Evolutionary conservation across 345 rosid species (phyloP).

Genomic region (Lepidium didymum): DNA sequence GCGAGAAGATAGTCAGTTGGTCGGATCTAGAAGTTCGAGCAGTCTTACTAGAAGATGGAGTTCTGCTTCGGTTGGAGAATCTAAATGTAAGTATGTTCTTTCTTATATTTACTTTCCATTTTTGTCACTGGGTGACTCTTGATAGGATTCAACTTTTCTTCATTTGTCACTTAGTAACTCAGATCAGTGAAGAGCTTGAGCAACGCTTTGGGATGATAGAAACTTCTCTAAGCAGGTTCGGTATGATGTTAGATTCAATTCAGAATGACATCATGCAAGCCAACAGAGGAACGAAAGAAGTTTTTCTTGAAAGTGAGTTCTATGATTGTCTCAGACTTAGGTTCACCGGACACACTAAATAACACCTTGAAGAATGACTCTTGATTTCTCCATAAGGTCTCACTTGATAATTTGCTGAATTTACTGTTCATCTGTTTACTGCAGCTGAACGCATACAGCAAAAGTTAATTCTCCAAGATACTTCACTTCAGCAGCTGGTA

Average conservation of each 20-base stretch:
- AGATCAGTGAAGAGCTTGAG: constrained; percentile 61
- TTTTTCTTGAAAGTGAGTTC: constrained; percentile 55
- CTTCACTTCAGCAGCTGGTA: constrained; percentile 64
- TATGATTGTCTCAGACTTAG: constrained; percentile 2
- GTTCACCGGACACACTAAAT: neutral
- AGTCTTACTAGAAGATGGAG: constrained; percentile 53
- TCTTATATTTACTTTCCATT: neutral
- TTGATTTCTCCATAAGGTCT: neutral
- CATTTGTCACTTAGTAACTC: constrained; percentile 42
- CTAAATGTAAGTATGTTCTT: constrained; percentile 40
- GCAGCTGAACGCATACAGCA: constrained; percentile 70
- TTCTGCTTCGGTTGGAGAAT: constrained; percentile 36
- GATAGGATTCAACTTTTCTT: neutral
- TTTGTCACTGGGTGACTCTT: neutral
- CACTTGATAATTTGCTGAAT: neutral
- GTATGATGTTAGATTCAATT: constrained; percentile 72
- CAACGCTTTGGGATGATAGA: constrained; percentile 62
- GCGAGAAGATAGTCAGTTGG: constrained; percentile 61
- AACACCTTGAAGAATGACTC: neutral
- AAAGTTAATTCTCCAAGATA: constrained; percentile 58
- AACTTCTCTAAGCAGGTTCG: constrained; percentile 67
- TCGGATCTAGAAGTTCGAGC: constrained; percentile 48
- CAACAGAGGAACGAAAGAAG: constrained; percentile 72
- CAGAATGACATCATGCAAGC: constrained; percentile 83
- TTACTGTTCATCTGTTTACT: constrained; percentile 12